Base-by-base conservation (phyloP, 2,329 filamentous ascomycete genomes). In the Aspergillus chevalieri region DNA sequence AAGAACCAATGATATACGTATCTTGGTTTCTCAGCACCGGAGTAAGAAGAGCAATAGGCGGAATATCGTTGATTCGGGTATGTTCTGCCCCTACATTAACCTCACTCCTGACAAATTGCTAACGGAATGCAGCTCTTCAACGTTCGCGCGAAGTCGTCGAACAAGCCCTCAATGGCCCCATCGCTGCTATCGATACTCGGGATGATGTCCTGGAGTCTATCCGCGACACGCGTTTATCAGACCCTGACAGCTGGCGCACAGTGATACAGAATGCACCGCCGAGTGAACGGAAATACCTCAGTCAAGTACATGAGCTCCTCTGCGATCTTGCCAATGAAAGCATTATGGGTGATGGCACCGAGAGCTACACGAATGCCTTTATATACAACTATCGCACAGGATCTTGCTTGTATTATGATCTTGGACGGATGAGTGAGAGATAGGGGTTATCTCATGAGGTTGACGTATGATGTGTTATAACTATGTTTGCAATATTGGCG, bases 21-120 rank as follows among this genome's bases (percentile, higher is more conserved):
- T 97, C n/a, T 78, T 96, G 3, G 80, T 90, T 5, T 83, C 87
- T 1, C 85, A 88, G 50, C 91, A 89, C 45, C 84, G 85, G 60
- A 89, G 85, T 68, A 96, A 95, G 71, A 97, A 96, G 74, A 87
- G 86, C 55, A 96, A 95, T 70, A 84, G 92, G 47, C 84, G 84
- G 63, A 85, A 85, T 24, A 89, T 97, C 45, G 84, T 96, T 44
- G 89, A 95, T 65, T 86, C 91, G 57, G 85, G 85, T 53, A 82
- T 82, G 69, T 66, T 64, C 49, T 77, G 74, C 77, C 76, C 4
- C 14, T 36, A 14, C 6, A 24, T 24, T 15, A 21, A 30, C 19
- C 36, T 15, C 6, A 17, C n/a, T 41, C 34, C 14, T 12, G 17
- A 22, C 6, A 22, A 33, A 21, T 48, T 36, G 54, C 55, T 55